phyloP scores from a whole-genome alignment of 1,284 basidiomycete genomes.

The Puccinia brachypodii region DNA sequence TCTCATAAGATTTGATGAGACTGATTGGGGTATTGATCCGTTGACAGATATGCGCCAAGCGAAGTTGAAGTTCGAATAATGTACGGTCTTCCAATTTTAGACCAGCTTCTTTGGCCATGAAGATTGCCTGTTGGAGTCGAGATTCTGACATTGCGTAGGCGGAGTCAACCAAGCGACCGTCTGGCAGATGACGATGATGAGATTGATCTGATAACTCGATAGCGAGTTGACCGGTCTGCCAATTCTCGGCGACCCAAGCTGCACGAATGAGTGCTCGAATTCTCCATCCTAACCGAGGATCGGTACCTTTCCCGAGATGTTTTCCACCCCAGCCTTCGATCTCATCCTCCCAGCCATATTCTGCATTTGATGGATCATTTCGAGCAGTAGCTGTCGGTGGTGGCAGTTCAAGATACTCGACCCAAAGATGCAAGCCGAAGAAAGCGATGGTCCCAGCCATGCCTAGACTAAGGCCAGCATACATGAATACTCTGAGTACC shows the following conservation, averaged over 20 bases:
- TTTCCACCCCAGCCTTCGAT: conserved; percentile 52
- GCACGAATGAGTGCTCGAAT: conserved; percentile 52
- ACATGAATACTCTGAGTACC: conserved; percentile 7
- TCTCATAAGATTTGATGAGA: conserved; percentile 21
- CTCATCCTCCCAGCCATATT: conserved; percentile 51
- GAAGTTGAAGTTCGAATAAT: conserved; percentile 52
- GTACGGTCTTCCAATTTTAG: conserved; percentile 49
- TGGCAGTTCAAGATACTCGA: conserved; percentile 51
- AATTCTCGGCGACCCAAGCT: conserved; percentile 53
- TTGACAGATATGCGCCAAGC: conserved; percentile 52
- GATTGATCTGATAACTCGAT: background rate
- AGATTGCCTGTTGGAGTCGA: conserved; percentile 52
- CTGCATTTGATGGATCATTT: background rate
- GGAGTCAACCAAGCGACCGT: conserved; percentile 50
- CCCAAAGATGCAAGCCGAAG: conserved; percentile 52
- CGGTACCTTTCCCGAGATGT: conserved; percentile 53
- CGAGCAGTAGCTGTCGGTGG: background rate
- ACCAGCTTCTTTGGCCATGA: conserved; percentile 48
- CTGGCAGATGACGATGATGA: background rate
- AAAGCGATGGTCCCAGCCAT: conserved; percentile 40
- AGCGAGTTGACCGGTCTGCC: conserved; percentile 48
- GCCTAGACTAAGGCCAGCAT: conserved; percentile 50
- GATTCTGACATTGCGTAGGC: conserved; percentile 53
- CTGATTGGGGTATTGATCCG: conserved; percentile 50
- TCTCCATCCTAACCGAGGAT: conserved; percentile 51